Evolutionary conservation across 768 basidiomycete species (phyloP), one percentile per base, ranked within the genome.

Genomic region (Holtermanniella nyarrowii): DNA sequence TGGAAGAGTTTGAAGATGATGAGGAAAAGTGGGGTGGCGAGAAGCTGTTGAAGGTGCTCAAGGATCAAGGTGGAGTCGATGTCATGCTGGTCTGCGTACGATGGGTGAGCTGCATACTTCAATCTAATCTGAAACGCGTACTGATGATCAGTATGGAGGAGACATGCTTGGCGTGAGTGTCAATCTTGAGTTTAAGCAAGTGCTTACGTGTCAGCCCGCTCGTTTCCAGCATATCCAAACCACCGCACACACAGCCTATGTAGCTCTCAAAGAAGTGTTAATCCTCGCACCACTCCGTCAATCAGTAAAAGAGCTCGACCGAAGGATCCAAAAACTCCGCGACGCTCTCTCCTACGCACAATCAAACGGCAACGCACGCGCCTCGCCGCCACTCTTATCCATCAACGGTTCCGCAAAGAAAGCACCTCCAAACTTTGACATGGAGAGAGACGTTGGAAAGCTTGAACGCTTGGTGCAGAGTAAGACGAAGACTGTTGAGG

Each of bases 21-120:
- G 57, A 56, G 13, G 66, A 68, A 53, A 68, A 65, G 40, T 65
- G 54, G 23, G 66, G 66, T 14, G 63, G 63, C 2, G 63, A 68
- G 26, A 45, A 59, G 12, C 58, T 68, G 4, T 25, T 68, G 21
- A 20, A 53, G 5, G 53, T 59, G 2, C 20, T 68, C 46, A 54
- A 52, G 27, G 66, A 68, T 20, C 42, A 56, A 21, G 48, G 55
- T 13, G 66, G 50, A 3, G 49, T 65, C n/a, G 66, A 68, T 45
- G 60, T 63, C 1, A 27, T 68, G 4, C 61, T 55, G 4, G 54
- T 68, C 5, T 65, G 63, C 40, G 61, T 61, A 54, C 50, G 66
- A 40, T 68, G 66, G 65, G 65, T 66, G 25, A 44, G 64, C 61
- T 1, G 22, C 16, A 26, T 24, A 26, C 40, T 26, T 13, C 26